phyloP scores from a whole-genome alignment of 2,329 filamentous ascomycete species.

The Paecilomyces variotii region DNA sequence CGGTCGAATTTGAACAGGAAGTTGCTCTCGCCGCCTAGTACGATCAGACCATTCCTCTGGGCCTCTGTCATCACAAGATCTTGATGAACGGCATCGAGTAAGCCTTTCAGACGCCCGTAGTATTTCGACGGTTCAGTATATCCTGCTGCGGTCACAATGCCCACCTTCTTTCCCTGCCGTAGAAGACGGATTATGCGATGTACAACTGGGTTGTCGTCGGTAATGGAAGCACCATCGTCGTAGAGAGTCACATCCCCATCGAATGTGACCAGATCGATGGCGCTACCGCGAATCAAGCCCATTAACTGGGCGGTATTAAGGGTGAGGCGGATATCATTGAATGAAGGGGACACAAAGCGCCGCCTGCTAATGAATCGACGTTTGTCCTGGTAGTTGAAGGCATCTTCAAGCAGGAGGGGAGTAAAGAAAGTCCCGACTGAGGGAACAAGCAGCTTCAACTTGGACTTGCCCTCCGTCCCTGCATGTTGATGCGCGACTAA shows the following conservation, averaged over 20 bases:
- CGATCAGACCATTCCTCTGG: slow-evolving; percentile 71
- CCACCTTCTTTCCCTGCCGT: slow-evolving; percentile 69
- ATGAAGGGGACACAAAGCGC: slow-evolving; percentile 89
- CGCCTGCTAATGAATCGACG: slow-evolving; percentile 81
- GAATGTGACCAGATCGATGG: slow-evolving; percentile 80
- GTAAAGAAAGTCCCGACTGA: slow-evolving; percentile 93
- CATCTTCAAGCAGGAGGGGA: slow-evolving; percentile 72
- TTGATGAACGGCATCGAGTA: slow-evolving; percentile 69
- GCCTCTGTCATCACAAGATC: slow-evolving; percentile 52
- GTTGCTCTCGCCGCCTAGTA: slow-evolving; percentile 94
- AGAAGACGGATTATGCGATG: slow-evolving; percentile 61
- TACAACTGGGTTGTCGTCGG: slow-evolving; percentile 69
- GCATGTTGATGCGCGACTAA: slow-evolving; percentile 63
- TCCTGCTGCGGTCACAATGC: slow-evolving; percentile 92
- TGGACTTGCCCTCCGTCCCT: slow-evolving; percentile 64
- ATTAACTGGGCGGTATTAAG: slow-evolving; percentile 93
- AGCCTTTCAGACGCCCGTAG: slow-evolving; percentile 75
- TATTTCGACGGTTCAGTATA: slow-evolving; percentile 85
- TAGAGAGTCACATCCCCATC: slow-evolving; percentile 97
- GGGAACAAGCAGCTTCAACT: slow-evolving; percentile 85
- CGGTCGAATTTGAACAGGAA: slow-evolving; percentile 79
- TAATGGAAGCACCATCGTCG: slow-evolving; percentile 75
- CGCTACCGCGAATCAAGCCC: slow-evolving; percentile 68
- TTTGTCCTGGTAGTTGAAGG: slow-evolving; percentile 83
- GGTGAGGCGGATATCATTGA: slow-evolving; percentile 90